Evolutionary conservation across 805 yeast species (phyloP).

Genomic region (Suhomyces pyralidae): DNA sequence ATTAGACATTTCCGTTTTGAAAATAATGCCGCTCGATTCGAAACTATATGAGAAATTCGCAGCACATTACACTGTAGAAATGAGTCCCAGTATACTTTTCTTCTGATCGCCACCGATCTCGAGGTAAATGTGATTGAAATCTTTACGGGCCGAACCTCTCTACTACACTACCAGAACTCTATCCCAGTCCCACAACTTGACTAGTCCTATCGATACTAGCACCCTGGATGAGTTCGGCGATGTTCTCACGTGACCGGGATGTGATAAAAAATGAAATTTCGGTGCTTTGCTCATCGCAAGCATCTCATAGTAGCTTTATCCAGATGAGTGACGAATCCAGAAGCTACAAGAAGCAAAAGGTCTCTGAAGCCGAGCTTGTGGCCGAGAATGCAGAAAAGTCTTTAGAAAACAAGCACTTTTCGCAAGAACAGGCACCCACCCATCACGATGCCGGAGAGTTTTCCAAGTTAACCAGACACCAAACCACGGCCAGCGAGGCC

Average conservation of each 20-base stretch:
- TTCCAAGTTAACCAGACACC: slow-evolving; percentile 49
- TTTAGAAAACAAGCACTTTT: slow-evolving; percentile 18
- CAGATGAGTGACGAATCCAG: slow-evolving; percentile 25
- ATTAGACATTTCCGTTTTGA: too few relatives aligned
- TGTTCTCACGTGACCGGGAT: neutral
- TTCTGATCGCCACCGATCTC: too few relatives aligned
- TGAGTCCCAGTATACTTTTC: too few relatives aligned
- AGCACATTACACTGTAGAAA: too few relatives aligned
- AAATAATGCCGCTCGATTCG: too few relatives aligned
- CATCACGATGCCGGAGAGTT: slow-evolving; percentile 71
- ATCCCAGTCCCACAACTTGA: neutral
- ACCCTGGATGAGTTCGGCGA: too few relatives aligned
- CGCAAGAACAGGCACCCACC: slow-evolving; percentile 24
- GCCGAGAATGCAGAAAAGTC: slow-evolving; percentile 67
- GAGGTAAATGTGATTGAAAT: too few relatives aligned
- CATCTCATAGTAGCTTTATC: neutral
- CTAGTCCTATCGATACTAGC: too few relatives aligned
- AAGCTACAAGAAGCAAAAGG: slow-evolving; percentile 49
- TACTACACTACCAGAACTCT: neutral
- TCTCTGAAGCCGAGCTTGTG: slow-evolving; percentile 52
- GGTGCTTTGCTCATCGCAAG: neutral
- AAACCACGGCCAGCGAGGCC: slow-evolving; percentile 67
- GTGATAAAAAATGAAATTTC: neutral
- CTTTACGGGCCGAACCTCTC: neutral
- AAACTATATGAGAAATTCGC: too few relatives aligned